phyloP scores from a whole-genome alignment of 495 filamentous ascomycete genomes.

The Amphirosellinia nigrospora region DNA sequence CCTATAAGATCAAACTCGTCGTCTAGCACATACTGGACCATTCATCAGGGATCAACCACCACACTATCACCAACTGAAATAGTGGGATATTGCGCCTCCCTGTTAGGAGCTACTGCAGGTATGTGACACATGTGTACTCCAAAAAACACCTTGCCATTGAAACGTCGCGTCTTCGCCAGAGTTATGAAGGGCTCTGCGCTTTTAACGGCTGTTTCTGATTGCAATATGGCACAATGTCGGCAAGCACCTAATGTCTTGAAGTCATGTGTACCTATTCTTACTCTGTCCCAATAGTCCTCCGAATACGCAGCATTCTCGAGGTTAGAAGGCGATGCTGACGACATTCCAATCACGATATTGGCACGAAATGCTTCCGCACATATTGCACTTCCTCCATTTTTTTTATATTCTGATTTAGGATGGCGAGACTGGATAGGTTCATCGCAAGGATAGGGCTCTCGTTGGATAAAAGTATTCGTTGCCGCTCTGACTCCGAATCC shows the following conservation, averaged over 20 bases:
- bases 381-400: constrained; percentile 61
- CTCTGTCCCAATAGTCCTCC: constrained; percentile 63
- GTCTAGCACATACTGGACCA: not conserved
- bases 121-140: constrained; percentile 75
- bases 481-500: constrained; percentile 46
- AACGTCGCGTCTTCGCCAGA: constrained; percentile 80
- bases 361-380: constrained; percentile 76
- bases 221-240: constrained; percentile 90
- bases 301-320: constrained; percentile 41
- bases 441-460: constrained; percentile 91
- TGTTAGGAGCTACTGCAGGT: constrained; percentile 30
- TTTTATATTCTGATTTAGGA: constrained; percentile 73
- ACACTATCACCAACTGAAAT: constrained; percentile 66
- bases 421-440: constrained; percentile 77
- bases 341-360: constrained; percentile 73
- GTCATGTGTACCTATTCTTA: constrained; percentile 57
- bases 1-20: too few species aligned
- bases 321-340: constrained; percentile 28
- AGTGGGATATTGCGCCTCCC: constrained; percentile 52
- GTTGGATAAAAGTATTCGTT: constrained; percentile 83
- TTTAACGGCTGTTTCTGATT: constrained; percentile 81
- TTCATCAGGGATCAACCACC: constrained; percentile 32
- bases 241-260: constrained; percentile 82
- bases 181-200: constrained; percentile 88
- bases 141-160: constrained; percentile 84